Evolutionary conservation across 495 filamentous ascomycete genomes (phyloP), one percentile per base, ranked within the genome.

Genomic region (Tuber melanosporum): DNA sequence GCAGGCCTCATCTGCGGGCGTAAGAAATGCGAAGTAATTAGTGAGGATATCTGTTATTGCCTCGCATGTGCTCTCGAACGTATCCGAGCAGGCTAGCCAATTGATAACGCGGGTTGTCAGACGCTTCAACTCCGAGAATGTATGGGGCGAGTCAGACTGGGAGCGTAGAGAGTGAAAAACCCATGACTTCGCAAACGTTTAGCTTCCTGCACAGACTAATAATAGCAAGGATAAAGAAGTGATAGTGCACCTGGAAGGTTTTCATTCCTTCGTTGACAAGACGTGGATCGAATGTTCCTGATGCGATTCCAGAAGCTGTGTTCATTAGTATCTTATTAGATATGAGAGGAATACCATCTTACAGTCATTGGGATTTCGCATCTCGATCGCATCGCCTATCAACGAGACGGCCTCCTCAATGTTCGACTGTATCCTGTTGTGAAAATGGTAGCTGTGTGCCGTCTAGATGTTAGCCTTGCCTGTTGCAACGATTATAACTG

Each of bases 11-110:
- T 92, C 87, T 42, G 86, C 84, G 70, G 85, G 78, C 14, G 85
- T 86, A 71, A 93, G 87, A 83, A 93, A 92, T 46, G 84, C 85
- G 20, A 88, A 87, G 83, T 90, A 93, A 81, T 91, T 89, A 20
- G 85, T 86, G 19, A 94, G 85, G 39, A 90, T 85, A 73, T 93
- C 91, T 43, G 88, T 88, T 72, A 92, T 88, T 45, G 91, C 80
- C 70, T 92, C 91, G 52, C 90, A 86, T 12, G 91, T 87, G 20
- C 86, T 84, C 36, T 90, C 87, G 77, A 89, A 90, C 41, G 90
- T 82, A 47, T 87, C 85, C 32, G 87, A 85, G 42, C 87, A 81
- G 12, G 85, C 83, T 66, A 94, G 86, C 76, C 87, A 91, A 49
- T 87, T 84, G 41, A 92, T 85, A 49, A 89, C 87, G 10, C 87